phyloP scores from a whole-genome alignment of 208 protist species.

The Wallacemonas sp. region DNA sequence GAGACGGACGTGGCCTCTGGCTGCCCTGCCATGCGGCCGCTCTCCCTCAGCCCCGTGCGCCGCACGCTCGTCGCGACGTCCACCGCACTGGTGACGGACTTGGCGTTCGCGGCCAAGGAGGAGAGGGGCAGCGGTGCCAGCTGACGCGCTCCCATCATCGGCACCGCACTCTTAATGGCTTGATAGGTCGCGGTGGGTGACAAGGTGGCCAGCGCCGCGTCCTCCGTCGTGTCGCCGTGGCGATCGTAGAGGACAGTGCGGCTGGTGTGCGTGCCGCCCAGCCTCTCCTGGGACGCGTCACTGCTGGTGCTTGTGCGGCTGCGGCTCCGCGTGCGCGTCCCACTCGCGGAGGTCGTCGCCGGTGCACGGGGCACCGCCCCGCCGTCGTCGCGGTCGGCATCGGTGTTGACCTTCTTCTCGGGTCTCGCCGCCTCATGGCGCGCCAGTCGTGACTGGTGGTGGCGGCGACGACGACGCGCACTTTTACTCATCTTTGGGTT shows the following conservation, averaged over 20 bases:
- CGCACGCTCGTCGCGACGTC: too few species aligned
- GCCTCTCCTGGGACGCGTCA: too few species aligned
- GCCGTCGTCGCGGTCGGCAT: conserved; percentile 5
- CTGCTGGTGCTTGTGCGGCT: conserved; percentile 8
- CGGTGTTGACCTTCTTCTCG: background rate
- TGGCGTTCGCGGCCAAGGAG: conserved; percentile 2
- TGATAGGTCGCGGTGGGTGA: conserved; percentile 65
- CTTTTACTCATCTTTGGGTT: conserved; percentile 45
- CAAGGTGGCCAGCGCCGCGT: background rate
- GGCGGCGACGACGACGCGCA: conserved; percentile 40
- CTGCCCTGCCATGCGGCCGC: too few species aligned
- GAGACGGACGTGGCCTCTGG: too few species aligned
- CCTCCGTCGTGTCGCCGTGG: conserved; percentile 1
- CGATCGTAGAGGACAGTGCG: conserved; percentile 6
- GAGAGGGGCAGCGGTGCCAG: conserved; percentile 25
- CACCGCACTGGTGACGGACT: too few species aligned
- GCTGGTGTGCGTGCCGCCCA: background rate
- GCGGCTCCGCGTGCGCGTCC: conserved; percentile 2
- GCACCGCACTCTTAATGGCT: conserved; percentile 57
- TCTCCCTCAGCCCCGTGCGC: too few species aligned
- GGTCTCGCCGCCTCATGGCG: background rate
- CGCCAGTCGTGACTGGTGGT: conserved; percentile 24
- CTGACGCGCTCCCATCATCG: conserved; percentile 31
- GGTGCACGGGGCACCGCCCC: background rate
- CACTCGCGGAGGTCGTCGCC: too few species aligned